Conservation (phyloP, 176 grass and related monocot species). For the Rhynchospora tenuis region DNA sequence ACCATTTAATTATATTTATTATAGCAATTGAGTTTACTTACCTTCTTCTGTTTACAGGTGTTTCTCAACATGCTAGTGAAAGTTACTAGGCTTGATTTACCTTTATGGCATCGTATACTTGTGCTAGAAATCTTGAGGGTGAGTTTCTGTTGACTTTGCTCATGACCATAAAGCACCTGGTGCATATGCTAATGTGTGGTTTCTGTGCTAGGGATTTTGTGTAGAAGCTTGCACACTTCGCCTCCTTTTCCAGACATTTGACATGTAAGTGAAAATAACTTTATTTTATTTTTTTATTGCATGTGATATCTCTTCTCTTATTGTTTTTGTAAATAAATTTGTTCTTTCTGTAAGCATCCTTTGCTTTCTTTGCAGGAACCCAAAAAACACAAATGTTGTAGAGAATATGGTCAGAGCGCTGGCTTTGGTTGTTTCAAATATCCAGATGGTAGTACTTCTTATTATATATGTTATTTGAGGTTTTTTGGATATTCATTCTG, state of each 20-base stretch:
- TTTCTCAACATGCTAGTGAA: conserved; percentile 98
- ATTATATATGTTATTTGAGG: not conserved
- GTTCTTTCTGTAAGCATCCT: conserved; percentile 14
- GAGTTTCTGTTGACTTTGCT: conserved; percentile 19
- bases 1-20: conserved; percentile 2
- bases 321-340: conserved; percentile 1
- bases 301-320: conserved; percentile 15
- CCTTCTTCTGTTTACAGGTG: conserved; percentile 52
- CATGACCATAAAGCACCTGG: not conserved
- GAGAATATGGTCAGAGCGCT: conserved; percentile 93
- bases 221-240: conserved; percentile 82
- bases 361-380: conserved; percentile 54
- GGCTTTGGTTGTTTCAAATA: conserved; percentile 81
- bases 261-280: conserved; percentile 60
- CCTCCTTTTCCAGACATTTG: conserved; percentile 90
- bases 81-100: conserved; percentile 86
- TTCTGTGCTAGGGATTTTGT: conserved; percentile 76
- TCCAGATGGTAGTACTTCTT: conserved; percentile 66
- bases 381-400: conserved; percentile 96
- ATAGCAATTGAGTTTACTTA: not conserved
- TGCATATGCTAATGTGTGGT: conserved; percentile 18
- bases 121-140: conserved; percentile 98
- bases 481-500: not conserved
- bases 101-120: conserved; percentile 97
- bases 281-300: conserved; percentile 18